These are phyloP conservation scores for Jackrogersella multiformis DNA, from an alignment of 495 filamentous ascomycete genomes.

Conservation along the genomic window DNA sequence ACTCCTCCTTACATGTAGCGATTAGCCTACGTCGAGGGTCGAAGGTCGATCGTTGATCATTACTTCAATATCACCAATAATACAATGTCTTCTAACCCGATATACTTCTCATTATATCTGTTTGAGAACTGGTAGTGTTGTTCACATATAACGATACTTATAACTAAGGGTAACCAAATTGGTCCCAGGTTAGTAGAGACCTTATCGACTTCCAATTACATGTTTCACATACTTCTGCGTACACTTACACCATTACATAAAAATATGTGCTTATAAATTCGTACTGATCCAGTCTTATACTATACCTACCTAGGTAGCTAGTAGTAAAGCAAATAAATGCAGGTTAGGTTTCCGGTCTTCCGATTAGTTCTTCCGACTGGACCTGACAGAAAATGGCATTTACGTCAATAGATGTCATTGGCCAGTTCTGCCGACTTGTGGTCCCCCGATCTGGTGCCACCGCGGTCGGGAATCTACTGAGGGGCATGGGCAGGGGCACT, in stretches of 20 bases:
- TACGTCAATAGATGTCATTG: conserved; percentile 34
- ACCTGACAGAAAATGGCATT: conserved; percentile 7
- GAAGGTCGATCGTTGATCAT: too few species aligned
- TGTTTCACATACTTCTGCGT: too few species aligned
- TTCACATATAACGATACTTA: too few species aligned
- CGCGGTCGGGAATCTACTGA: conserved; percentile 17
- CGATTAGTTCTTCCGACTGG: neutral
- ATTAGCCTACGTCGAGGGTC: neutral
- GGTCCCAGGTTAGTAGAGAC: neutral
- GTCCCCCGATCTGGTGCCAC: conserved; percentile 22
- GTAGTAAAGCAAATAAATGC: neutral
- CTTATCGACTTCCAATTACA: neutral
- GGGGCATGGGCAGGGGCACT: conserved; percentile 14
- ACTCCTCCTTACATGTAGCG: neutral
- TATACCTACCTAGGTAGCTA: conserved; percentile 7
- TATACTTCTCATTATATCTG: neutral
- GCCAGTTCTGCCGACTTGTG: conserved; percentile 31
- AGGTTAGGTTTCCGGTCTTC: conserved; percentile 1
- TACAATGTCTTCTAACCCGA: neutral
- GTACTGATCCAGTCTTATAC: too few species aligned
- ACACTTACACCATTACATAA: neutral
- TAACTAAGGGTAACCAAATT: neutral
- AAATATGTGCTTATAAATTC: too few species aligned
- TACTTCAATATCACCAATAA: too few species aligned
- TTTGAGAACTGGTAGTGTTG: neutral